A percentile compares a stretch with the other conserved stretches of the same genome.
phyloP scores from a whole-genome alignment of 441 rosid genomes.

The Breynia disticha region DNA sequence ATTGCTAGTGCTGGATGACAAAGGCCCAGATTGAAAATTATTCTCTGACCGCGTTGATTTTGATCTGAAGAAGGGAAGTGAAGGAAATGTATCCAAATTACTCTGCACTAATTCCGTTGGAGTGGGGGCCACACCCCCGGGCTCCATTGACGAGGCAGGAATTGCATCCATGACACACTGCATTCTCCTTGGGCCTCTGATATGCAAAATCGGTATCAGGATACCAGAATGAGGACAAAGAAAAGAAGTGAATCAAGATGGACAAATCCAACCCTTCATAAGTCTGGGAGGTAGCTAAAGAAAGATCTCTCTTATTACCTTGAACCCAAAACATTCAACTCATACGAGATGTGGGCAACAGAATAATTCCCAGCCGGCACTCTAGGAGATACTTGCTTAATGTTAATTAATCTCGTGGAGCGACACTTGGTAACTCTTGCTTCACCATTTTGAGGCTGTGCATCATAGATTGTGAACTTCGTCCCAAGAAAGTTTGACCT shows the following conservation, averaged over 20 bases:
- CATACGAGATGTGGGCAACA: slow-evolving; percentile 66
- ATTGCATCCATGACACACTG: slow-evolving; percentile 64
- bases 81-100: slow-evolving; percentile 39
- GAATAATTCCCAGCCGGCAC: slow-evolving; percentile 55
- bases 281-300: neutral
- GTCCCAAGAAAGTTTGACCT: slow-evolving; percentile 60
- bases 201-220: neutral
- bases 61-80: slow-evolving; percentile 63
- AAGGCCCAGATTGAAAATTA: slow-evolving; percentile 34
- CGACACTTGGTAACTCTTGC: slow-evolving; percentile 41
- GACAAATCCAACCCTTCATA: slow-evolving; percentile 22
- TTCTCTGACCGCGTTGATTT: slow-evolving; percentile 47
- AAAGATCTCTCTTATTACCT: slow-evolving; percentile 36
- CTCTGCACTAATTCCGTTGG: slow-evolving; percentile 52
- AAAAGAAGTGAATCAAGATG: neutral
- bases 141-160: slow-evolving; percentile 55
- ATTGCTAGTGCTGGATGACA: slow-evolving; percentile 14
- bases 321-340: slow-evolving; percentile 72
- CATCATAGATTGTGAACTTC: slow-evolving; percentile 64
- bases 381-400: slow-evolving; percentile 56
- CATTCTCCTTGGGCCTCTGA: slow-evolving; percentile 83
- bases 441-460: slow-evolving; percentile 47
- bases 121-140: slow-evolving; percentile 66
- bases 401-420: slow-evolving; percentile 47
- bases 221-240: neutral